Conservation (phyloP, 2,329 filamentous ascomycete species). For the Cyclaneusma minus region DNA sequence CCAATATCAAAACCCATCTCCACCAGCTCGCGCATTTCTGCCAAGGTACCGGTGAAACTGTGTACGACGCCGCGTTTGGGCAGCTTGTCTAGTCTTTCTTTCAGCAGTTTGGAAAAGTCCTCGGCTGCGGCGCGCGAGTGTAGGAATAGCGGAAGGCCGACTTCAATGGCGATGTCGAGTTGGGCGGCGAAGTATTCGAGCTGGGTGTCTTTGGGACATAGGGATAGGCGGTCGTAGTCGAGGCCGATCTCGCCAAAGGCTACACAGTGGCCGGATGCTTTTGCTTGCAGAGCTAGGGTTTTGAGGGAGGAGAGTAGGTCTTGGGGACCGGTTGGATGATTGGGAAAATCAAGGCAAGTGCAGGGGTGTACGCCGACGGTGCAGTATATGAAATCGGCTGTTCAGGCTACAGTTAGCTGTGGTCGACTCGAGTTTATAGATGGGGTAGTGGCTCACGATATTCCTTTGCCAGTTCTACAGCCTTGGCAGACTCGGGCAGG, state of each 20-base stretch:
- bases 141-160: slow-evolving; percentile 77
- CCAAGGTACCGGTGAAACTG: slow-evolving; percentile 78
- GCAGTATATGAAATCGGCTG: slow-evolving; percentile 69
- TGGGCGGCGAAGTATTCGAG: slow-evolving; percentile 75
- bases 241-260: slow-evolving; percentile 93
- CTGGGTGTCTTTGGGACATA: slow-evolving; percentile 66
- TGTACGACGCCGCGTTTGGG: slow-evolving; percentile 76
- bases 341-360: slow-evolving; percentile 63
- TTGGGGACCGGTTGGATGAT: slow-evolving; percentile 31
- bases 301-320: slow-evolving; percentile 42
- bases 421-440: slow-evolving; percentile 2
- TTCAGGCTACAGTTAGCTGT: slow-evolving; percentile 7
- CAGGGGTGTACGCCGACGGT: slow-evolving; percentile 94
- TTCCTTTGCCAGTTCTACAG: slow-evolving; percentile 55
- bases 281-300: slow-evolving; percentile 42
- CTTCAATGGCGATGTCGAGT: slow-evolving; percentile 18
- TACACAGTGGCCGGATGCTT: slow-evolving; percentile 28
- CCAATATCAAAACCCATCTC: slow-evolving; percentile 75
- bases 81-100: slow-evolving; percentile 45
- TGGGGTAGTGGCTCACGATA: slow-evolving; percentile 41
- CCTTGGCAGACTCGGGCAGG: slow-evolving; percentile 60
- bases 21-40: slow-evolving; percentile 71
- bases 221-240: slow-evolving; percentile 84
- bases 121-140: slow-evolving; percentile 77
- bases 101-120: slow-evolving; percentile 67